phyloP scores from a whole-genome alignment of 441 rosid genomes.

The Populus hybrid region DNA sequence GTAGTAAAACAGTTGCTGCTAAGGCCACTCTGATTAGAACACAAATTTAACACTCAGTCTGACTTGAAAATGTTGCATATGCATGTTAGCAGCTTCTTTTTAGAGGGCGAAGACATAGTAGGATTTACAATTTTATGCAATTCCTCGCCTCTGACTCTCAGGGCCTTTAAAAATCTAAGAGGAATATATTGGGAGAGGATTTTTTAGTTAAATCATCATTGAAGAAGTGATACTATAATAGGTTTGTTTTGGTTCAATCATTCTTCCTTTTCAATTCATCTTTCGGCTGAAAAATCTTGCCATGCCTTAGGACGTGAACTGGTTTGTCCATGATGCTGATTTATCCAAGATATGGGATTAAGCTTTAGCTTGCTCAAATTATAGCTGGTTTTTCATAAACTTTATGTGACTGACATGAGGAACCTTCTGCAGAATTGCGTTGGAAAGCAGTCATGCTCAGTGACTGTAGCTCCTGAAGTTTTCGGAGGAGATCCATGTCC shows the following conservation, averaged over 20 bases:
- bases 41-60: not conserved
- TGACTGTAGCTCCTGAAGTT: slow-evolving; percentile 73
- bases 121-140: not conserved
- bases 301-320: not conserved
- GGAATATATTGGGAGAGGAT: not conserved
- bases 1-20: not conserved
- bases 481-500: slow-evolving; percentile 97
- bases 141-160: not conserved
- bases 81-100: not conserved
- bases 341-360: not conserved
- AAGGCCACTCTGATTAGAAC: not conserved
- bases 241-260: not conserved
- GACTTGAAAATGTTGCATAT: not conserved
- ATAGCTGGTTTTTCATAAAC: not conserved
- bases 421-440: slow-evolving; percentile 63
- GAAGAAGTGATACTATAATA: not conserved
- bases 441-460: slow-evolving; percentile 76
- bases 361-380: not conserved
- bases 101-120: not conserved
- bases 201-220: not conserved
- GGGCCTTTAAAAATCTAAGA: not conserved
- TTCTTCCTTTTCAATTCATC: not conserved
- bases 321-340: not conserved
- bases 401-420: not conserved
- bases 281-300: not conserved